These are phyloP conservation scores for Chaetothyriales sp. DNA, from an alignment of 2,329 filamentous ascomycete genomes.

Conservation along the genomic window DNA sequence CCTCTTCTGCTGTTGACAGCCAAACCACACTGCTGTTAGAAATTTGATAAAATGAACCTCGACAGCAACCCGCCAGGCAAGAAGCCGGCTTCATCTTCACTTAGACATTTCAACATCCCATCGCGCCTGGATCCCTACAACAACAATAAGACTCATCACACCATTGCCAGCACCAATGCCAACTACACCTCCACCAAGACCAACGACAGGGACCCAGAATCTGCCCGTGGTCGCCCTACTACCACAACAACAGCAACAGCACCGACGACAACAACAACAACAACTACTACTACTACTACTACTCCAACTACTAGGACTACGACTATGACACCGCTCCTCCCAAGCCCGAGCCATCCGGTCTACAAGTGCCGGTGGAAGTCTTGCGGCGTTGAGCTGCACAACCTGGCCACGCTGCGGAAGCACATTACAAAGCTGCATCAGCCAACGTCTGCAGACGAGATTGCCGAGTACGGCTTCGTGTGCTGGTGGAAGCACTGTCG, in stretches of 20 bases:
- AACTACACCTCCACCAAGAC: too few species aligned
- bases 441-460: slow-evolving; percentile 14
- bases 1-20: too few species aligned
- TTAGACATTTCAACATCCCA: slow-evolving; percentile 1
- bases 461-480: slow-evolving; percentile 5
- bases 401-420: slow-evolving; percentile 42
- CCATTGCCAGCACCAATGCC: background rate
- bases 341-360: slow-evolving; percentile 6
- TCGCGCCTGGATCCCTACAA: background rate
- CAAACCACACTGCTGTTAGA: too few species aligned
- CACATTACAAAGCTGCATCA: slow-evolving; percentile 44
- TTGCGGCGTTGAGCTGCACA: slow-evolving; percentile 46
- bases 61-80: slow-evolving; percentile 21
- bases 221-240: too few species aligned
- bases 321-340: slow-evolving; percentile 1
- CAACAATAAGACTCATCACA: background rate
- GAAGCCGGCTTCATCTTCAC: slow-evolving; percentile 4
- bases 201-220: too few species aligned
- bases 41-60: slow-evolving; percentile 3
- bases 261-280: too few species aligned
- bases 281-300: too few species aligned
- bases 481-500: slow-evolving; percentile 24
- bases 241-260: too few species aligned
- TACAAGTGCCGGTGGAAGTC: slow-evolving; percentile 44
- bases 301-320: slow-evolving; percentile 1